These are phyloP conservation scores for Zasmidium citrigriseum DNA, from an alignment of 2,329 filamentous ascomycete species.

Conservation along the genomic window DNA sequence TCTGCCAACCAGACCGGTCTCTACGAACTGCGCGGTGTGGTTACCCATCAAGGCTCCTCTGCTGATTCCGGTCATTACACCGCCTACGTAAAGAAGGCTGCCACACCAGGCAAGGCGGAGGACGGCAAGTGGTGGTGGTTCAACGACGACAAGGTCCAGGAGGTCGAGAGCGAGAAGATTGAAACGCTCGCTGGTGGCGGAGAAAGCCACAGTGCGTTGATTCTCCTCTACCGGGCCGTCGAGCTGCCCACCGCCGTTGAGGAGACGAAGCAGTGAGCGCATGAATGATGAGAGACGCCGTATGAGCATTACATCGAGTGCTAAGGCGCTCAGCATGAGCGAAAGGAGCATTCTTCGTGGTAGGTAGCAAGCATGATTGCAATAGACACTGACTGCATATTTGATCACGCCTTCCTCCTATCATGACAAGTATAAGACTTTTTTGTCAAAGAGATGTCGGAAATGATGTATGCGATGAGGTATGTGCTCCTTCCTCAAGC, in stretches of 20 bases:
- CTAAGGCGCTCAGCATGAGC: not conserved
- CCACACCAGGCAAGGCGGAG: conserved; percentile 78
- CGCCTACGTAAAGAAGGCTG: conserved; percentile 92
- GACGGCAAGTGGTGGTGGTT: conserved; percentile 99
- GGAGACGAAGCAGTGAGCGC: conserved; percentile 6
- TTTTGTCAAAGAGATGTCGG: too few species aligned
- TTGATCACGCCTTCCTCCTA: not conserved
- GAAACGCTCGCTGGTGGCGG: conserved; percentile 81
- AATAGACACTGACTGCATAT: not conserved
- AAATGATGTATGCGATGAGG: too few species aligned
- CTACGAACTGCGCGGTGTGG: conserved; percentile 90
- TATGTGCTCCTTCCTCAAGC: not conserved
- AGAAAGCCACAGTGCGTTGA: conserved; percentile 80
- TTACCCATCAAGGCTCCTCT: conserved; percentile 94
- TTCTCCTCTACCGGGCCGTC: conserved; percentile 76
- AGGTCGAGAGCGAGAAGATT: conserved; percentile 90
- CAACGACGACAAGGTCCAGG: conserved; percentile 95
- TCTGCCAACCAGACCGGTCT: conserved; percentile 91
- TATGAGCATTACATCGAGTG: not conserved
- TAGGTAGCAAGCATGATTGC: not conserved
- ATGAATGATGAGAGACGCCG: not conserved
- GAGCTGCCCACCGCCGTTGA: conserved; percentile 57
- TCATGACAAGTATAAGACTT: too few species aligned
- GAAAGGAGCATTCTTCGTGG: not conserved
- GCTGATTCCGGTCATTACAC: conserved; percentile 99